Conservation (phyloP, 371 early-diverging fungal genomes). For the Scutellospora calospora region DNA sequence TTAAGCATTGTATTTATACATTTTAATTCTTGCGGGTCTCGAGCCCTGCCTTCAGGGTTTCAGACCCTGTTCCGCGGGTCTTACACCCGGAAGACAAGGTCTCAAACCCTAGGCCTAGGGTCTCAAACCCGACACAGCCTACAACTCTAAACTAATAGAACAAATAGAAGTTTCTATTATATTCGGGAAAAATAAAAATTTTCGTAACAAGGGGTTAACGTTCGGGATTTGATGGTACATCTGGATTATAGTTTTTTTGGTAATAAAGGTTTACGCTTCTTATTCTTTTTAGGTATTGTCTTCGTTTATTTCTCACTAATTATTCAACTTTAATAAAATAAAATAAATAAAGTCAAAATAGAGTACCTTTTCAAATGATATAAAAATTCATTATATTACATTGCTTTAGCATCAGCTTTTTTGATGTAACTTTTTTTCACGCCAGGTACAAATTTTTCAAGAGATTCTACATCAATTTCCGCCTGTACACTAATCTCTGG, state of each 20-base stretch:
- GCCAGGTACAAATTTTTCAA: conserved; percentile 69
- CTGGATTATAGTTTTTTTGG: conserved; percentile 68
- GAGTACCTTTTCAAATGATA: conserved; percentile 17
- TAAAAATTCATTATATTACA: background rate
- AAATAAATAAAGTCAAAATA: background rate
- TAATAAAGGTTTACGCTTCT: conserved; percentile 68
- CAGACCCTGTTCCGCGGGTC: too few species aligned
- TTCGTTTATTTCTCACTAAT: conserved; percentile 40
- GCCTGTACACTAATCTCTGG: conserved; percentile 55
- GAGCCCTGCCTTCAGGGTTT: too few species aligned
- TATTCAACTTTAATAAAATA: background rate
- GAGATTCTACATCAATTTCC: conserved; percentile 59
- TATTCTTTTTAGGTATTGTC: conserved; percentile 57
- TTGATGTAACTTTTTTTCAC: conserved; percentile 69
- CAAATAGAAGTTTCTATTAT: too few species aligned
- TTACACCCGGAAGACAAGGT: too few species aligned
- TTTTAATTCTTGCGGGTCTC: too few species aligned
- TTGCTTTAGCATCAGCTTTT: conserved; percentile 46
- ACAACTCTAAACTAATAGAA: too few species aligned
- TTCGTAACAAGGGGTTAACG: too few species aligned
- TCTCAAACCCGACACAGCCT: too few species aligned
- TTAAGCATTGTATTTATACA: too few species aligned
- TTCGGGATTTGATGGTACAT: conserved; percentile 73
- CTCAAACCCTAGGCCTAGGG: too few species aligned
- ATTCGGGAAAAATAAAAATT: too few species aligned